Percentiles rank a stretch among this genome's conserved stretches.
phyloP scores from a whole-genome alignment of 2,329 filamentous ascomycete species.

The Thelonectria discophora region DNA sequence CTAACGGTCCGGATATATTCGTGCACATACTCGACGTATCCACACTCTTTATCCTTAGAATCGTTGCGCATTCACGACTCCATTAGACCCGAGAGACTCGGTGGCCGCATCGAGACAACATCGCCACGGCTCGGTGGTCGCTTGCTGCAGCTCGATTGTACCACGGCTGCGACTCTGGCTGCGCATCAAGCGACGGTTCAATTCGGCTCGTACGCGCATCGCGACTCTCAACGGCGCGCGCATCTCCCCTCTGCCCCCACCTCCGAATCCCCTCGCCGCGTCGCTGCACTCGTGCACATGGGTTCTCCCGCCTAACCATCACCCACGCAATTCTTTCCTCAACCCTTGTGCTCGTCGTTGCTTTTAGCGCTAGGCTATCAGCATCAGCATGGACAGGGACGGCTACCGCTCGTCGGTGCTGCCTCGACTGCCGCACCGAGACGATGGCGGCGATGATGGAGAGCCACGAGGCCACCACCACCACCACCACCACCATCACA shows the following conservation, averaged over 20 bases:
- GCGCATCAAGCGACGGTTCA: slow-evolving; percentile 31
- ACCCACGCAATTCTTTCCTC: slow-evolving; percentile 27
- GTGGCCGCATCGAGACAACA: slow-evolving; percentile 6
- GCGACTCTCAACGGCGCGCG: slow-evolving; percentile 35
- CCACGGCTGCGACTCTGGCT: slow-evolving; percentile 29
- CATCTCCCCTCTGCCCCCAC: slow-evolving; percentile 26
- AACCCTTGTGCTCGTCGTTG: slow-evolving; percentile 26
- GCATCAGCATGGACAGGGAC: slow-evolving; percentile 53
- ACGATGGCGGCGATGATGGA: slow-evolving; percentile 50
- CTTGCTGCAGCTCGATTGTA: slow-evolving; percentile 30
- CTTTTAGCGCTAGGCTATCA: slow-evolving; percentile 31
- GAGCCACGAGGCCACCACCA: slow-evolving; percentile 46
- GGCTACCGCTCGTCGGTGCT: slow-evolving; percentile 61
- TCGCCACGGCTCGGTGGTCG: slow-evolving; percentile 21
- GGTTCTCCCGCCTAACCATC: slow-evolving; percentile 37
- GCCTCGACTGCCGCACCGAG: slow-evolving; percentile 53
- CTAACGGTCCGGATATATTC: too few species aligned
- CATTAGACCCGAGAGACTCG: slow-evolving; percentile 1
- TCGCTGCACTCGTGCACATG: slow-evolving; percentile 39
- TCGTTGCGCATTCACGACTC: slow-evolving; percentile 11
- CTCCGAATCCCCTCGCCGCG: slow-evolving; percentile 36
- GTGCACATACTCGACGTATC: background rate
- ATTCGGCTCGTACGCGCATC: slow-evolving; percentile 41
- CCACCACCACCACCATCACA: slow-evolving; percentile 48
- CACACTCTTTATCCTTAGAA: slow-evolving; percentile 1